Evolutionary conservation across 306 rosid genomes (phyloP).

Genomic region (Prunus mongolica): DNA sequence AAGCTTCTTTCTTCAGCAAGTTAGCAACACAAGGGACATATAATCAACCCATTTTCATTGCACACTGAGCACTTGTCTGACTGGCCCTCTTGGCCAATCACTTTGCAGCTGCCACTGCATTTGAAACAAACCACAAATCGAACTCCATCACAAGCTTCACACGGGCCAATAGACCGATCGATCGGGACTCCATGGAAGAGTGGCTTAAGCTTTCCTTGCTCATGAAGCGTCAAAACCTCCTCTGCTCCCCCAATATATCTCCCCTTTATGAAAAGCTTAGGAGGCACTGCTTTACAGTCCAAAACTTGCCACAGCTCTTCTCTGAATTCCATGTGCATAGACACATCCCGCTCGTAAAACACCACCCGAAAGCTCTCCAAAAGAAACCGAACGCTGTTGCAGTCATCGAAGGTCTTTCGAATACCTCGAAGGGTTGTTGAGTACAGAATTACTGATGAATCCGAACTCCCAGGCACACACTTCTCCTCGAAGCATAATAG

Average conservation of each 20-base stretch:
- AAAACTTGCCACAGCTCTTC: conserved; percentile 61
- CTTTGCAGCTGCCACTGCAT: conserved; percentile 74
- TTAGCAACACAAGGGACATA: conserved; percentile 75
- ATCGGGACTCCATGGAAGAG: conserved; percentile 54
- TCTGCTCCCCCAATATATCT: conserved; percentile 82
- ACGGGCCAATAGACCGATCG: conserved; percentile 42
- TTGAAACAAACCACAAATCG: conserved; percentile 67
- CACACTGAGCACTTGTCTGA: conserved; percentile 45
- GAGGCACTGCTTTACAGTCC: conserved; percentile 53
- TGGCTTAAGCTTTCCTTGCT: conserved; percentile 60
- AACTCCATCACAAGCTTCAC: conserved; percentile 75
- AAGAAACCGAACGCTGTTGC: conserved; percentile 67
- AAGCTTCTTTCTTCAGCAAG: conserved; percentile 37
- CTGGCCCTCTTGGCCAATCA: conserved; percentile 34
- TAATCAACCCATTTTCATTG: conserved; percentile 82
- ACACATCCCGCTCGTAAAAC: conserved; percentile 69
- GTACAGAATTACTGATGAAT: conserved; percentile 60
- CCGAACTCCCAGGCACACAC: conserved; percentile 70
- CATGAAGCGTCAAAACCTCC: conserved; percentile 64
- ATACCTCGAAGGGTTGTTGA: conserved; percentile 75
- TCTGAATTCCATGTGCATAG: conserved; percentile 73
- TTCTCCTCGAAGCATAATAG: conserved; percentile 47
- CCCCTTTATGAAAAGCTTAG: conserved; percentile 75
- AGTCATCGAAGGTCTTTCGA: conserved; percentile 76
- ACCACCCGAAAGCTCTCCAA: conserved; percentile 66